Evolutionary conservation across 805 yeast species (phyloP).

Genomic region (Starmerella gropengiesseri): DNA sequence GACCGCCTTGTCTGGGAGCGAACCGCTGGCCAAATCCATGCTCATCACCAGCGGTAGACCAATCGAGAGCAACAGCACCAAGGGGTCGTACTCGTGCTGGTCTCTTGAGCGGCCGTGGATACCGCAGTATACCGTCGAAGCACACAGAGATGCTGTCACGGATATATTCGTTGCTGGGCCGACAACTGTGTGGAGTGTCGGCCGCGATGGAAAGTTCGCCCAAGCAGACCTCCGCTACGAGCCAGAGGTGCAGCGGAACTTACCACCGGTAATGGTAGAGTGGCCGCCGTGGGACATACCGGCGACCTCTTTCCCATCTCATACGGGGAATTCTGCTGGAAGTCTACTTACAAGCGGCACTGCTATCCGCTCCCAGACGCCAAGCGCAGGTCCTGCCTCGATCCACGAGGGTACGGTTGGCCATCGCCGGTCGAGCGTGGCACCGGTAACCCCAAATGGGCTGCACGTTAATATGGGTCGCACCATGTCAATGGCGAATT

Average conservation of each 20-base stretch:
- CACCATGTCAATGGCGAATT: conserved; percentile 4
- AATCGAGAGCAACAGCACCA: conserved; percentile 10
- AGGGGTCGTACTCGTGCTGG: conserved; percentile 18
- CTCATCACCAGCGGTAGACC: conserved; percentile 22
- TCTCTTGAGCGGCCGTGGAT: conserved; percentile 48
- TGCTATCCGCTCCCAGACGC: background rate
- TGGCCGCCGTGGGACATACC: conserved; percentile 41
- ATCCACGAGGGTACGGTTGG: background rate
- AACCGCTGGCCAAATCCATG: conserved; percentile 15
- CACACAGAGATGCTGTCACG: conserved; percentile 41
- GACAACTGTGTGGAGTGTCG: conserved; percentile 36
- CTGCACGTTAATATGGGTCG: background rate
- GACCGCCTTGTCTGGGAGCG: conserved; percentile 34
- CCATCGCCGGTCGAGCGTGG: background rate
- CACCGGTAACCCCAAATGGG: background rate
- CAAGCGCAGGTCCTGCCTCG: background rate
- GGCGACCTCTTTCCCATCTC: conserved; percentile 10
- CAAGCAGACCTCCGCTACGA: conserved; percentile 40
- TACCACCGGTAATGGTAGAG: conserved; percentile 42
- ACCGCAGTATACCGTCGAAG: conserved; percentile 47
- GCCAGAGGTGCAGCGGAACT: conserved; percentile 38
- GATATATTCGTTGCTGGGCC: conserved; percentile 34
- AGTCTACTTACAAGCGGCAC: background rate
- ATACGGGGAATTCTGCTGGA: no score
- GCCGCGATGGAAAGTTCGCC: conserved; percentile 40